Percentiles rank a stretch among this genome's conserved stretches.
Conservation (phyloP, 164 flowering plant species). For the Liquidambar formosana region DNA sequence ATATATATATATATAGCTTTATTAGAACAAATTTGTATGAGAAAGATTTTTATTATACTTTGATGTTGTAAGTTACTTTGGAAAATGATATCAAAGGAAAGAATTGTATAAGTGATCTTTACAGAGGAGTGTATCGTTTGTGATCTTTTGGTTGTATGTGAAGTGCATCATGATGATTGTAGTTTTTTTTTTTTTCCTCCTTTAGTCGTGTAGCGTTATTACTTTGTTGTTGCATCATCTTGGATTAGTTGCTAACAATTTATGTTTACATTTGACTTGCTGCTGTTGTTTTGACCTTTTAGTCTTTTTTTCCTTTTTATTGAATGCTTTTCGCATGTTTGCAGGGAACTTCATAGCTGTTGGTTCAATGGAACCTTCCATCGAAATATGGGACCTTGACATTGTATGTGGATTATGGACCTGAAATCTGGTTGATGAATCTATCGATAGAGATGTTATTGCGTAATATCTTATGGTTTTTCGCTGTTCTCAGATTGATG, state of each 20-base stretch:
- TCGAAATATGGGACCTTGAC: conserved; percentile 98
- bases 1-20: too few species aligned
- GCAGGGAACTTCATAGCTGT: conserved; percentile 75
- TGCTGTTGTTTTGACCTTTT: neutral
- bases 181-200: too few species aligned
- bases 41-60: neutral
- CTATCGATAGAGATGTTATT: conserved; percentile 5
- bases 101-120: neutral
- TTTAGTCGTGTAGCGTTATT: neutral
- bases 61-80: neutral
- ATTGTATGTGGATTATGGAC: conserved; percentile 48
- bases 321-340: conserved; percentile 1
- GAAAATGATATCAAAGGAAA: conserved; percentile 1
- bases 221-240: neutral
- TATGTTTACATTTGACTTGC: neutral
- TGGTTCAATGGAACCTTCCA: conserved; percentile 92
- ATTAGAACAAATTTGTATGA: neutral
- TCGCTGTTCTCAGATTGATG: conserved; percentile 63
- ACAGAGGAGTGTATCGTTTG: neutral
- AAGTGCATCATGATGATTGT: neutral
- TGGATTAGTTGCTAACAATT: neutral
- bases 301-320: neutral
- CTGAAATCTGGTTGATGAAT: neutral
- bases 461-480: neutral
- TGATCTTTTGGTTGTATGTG: neutral